Evolutionary conservation across 768 basidiomycete species (phyloP).

Genomic region (Trametes meyenii): DNA sequence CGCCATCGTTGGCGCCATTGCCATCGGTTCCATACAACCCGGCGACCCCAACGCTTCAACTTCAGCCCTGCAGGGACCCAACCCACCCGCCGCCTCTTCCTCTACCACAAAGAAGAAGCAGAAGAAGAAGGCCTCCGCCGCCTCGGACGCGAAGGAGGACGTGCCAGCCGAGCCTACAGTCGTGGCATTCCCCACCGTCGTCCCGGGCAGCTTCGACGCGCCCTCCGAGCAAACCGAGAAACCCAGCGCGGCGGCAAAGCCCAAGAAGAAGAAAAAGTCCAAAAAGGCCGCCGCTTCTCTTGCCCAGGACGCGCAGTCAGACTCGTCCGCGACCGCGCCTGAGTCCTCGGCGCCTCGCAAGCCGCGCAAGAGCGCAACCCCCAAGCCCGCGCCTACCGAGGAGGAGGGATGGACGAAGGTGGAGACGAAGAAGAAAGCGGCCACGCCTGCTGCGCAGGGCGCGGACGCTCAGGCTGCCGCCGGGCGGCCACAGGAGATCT

Average conservation of each 20-base stretch:
- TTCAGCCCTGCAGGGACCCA: constrained; percentile 7
- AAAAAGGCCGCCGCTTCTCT: constrained; percentile 28
- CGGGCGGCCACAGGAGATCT: constrained; percentile 35
- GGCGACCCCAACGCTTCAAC: constrained; percentile 22
- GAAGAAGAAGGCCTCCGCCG: constrained; percentile 26
- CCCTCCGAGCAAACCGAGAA: constrained; percentile 30
- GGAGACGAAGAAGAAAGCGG: constrained; percentile 45
- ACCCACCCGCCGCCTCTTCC: constrained; percentile 8
- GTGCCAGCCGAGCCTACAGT: constrained; percentile 31
- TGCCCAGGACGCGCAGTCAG: constrained; percentile 30
- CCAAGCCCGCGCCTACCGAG: constrained; percentile 41
- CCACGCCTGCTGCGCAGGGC: background rate
- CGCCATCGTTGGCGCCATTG: constrained; percentile 26
- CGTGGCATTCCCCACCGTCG: constrained; percentile 41
- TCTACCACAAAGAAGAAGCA: constrained; percentile 25
- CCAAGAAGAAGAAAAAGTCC: constrained; percentile 49
- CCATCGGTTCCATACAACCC: constrained; percentile 29
- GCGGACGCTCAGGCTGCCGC: constrained; percentile 12
- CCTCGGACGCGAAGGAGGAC: constrained; percentile 10
- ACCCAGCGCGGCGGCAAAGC: constrained; percentile 38
- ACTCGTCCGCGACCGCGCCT: constrained; percentile 34
- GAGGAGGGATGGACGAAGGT: constrained; percentile 77
- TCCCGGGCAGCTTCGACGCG: constrained; percentile 52
- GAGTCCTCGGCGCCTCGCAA: constrained; percentile 35
- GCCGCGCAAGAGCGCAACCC: constrained; percentile 32